Base-by-base conservation (phyloP, 306 rosid species). In the Trifolium dubium region DNA sequence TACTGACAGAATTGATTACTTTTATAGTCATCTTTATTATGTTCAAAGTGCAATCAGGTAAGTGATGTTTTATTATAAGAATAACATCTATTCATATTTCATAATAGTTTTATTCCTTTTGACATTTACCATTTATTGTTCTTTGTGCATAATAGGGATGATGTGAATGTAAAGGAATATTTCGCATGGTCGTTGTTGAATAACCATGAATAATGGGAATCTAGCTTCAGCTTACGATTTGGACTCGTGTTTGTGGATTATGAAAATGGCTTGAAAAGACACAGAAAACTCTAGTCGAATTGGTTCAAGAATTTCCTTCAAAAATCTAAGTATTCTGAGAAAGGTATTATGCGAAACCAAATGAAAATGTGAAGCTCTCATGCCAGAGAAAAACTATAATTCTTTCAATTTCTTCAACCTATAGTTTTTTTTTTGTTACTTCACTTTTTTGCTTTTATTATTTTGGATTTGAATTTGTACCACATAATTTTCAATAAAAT, bases 101-200 rank as follows among this genome's bases (percentile, higher is more conserved):
- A 41, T 9, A 6, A 0, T 39, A 23, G 23, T 40, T 2, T 34
- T 34, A 49, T 61, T 35, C 54, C 31, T 3, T 50, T 23, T 43
- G 11, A 43, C n/a, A 35, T 19, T 23, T 11, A 43, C 66, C 7
- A 29, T 43, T 8, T 8, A 17, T 18, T 59, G 28, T 5, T 10
- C 32, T 29, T 53, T 56, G 12, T 64, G 74, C 37, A 13, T 50
- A 9, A 19, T 34, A 83, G 78, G 71, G 31, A 72, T 50, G 83
- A 80, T 31, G 85, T 74, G 28, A 86, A 82, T 31, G 81, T 85
- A 15, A 86, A 83, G 64, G 91, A 89, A 15, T 89, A 83, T 40
- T 86, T 89, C 71, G 91, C 76, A 15, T 85, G 89, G 91, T 79
- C 93, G 0, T 53, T 86, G 39, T 32, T 84, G 79, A 87, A 88